phyloP scores from a whole-genome alignment of 2,329 filamentous ascomycete species.

The Alternaria ventricosa region DNA sequence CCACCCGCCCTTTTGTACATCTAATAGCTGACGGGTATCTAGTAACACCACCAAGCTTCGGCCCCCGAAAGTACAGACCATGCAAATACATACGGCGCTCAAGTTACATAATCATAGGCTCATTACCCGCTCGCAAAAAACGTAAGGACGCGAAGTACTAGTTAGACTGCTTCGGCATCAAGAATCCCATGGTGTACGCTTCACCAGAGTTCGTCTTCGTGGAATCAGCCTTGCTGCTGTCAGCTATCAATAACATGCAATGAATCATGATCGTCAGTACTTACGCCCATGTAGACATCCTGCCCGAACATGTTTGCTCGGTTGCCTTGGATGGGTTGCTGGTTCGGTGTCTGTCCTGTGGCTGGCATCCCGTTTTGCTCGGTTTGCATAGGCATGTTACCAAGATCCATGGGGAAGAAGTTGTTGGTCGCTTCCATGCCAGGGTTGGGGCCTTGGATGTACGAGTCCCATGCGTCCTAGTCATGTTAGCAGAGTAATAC shows the following conservation, averaged over 20 bases:
- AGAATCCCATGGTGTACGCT: slow-evolving; percentile 38
- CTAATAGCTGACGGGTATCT: slow-evolving; percentile 4
- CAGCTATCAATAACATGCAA: slow-evolving; percentile 6
- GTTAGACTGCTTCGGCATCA: slow-evolving; percentile 31
- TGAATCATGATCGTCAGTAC: slow-evolving; percentile 14
- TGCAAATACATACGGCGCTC: neutral
- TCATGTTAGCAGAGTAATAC: slow-evolving; percentile 11
- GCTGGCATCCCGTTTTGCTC: slow-evolving; percentile 30
- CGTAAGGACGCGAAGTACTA: neutral
- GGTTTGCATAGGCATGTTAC: slow-evolving; percentile 42
- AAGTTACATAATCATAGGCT: neutral
- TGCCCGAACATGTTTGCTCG: slow-evolving; percentile 40
- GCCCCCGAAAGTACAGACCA: neutral
- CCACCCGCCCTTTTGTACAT: slow-evolving; percentile 5
- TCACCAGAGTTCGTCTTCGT: slow-evolving; percentile 30
- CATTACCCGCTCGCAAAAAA: neutral
- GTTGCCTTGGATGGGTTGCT: slow-evolving; percentile 24
- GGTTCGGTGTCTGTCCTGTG: slow-evolving; percentile 17
- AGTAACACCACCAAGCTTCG: neutral
- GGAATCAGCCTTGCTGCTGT: slow-evolving; percentile 30
- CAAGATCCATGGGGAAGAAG: slow-evolving; percentile 55
- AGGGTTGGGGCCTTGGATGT: slow-evolving; percentile 68
- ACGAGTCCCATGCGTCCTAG: slow-evolving; percentile 70
- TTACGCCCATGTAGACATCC: slow-evolving; percentile 51
- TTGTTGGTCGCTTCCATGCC: slow-evolving; percentile 50